Percentiles rank a stretch among this genome's conserved stretches.
Evolutionary conservation across 176 grass and related monocot genomes (phyloP).

Genomic region (Zea mays): DNA sequence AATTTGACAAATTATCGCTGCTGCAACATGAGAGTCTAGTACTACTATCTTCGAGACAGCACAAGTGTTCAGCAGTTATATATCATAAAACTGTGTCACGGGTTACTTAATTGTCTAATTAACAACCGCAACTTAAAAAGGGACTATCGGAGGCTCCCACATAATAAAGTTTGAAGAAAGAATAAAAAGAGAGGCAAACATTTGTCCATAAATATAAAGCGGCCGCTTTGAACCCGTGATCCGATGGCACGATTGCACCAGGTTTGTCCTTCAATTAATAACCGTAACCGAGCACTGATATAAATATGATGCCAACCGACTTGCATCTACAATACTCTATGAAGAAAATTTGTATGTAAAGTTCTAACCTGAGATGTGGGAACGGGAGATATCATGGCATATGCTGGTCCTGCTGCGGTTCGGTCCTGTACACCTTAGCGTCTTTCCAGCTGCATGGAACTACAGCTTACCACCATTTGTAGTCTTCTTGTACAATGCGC

Average conservation of each 20-base stretch:
- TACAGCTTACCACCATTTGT: too few species aligned
- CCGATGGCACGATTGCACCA: too few species aligned
- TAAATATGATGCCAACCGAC: neutral
- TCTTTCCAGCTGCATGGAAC: too few species aligned
- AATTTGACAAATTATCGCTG: too few species aligned
- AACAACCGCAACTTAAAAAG: neutral
- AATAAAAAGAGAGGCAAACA: too few species aligned
- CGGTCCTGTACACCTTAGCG: neutral
- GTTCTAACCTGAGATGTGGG: neutral
- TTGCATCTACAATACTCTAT: neutral
- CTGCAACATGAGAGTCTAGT: too few species aligned
- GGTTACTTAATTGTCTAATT: neutral
- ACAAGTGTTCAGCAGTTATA: neutral
- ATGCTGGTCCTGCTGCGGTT: too few species aligned
- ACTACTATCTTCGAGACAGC: neutral
- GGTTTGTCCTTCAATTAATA: neutral
- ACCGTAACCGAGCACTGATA: neutral
- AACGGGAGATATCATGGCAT: neutral
- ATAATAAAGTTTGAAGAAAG: too few species aligned
- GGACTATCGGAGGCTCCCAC: too few species aligned
- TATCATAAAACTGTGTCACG: neutral
- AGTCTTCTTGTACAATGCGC: too few species aligned
- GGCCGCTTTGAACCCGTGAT: too few species aligned
- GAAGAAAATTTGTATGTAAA: neutral
- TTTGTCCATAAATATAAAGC: too few species aligned